These are phyloP conservation scores for Boletus tomentosulus DNA, from an alignment of 768 basidiomycete genomes.

Conservation along the genomic window DNA sequence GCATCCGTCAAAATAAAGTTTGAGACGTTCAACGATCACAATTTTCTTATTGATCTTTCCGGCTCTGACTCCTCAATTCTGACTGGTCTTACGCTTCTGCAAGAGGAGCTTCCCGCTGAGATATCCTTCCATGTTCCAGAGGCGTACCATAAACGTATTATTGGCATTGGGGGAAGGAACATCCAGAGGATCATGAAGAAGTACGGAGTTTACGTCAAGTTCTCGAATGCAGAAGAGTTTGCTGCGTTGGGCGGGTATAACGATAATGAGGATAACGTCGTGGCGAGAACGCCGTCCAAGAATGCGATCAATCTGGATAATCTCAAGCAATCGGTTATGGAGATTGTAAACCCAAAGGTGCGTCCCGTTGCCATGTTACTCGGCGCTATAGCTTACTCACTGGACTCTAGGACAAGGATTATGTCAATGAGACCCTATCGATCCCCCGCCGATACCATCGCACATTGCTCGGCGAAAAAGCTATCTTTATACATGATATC, in stretches of 20 bases:
- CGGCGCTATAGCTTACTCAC: slow-evolving; percentile 1
- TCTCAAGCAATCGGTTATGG: slow-evolving; percentile 95
- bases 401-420: slow-evolving; percentile 83
- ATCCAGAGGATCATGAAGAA: slow-evolving; percentile 99
- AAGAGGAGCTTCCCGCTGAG: slow-evolving; percentile 97
- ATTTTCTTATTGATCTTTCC: slow-evolving; percentile 89
- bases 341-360: slow-evolving; percentile 94
- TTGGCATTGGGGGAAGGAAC: slow-evolving; percentile 95
- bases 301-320: slow-evolving; percentile 94
- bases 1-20: slow-evolving; percentile 98
- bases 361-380: slow-evolving; percentile 14
- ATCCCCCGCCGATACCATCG: slow-evolving; percentile 96
- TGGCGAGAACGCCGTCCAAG: slow-evolving; percentile 97
- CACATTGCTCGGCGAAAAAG: slow-evolving; percentile 91
- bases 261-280: slow-evolving; percentile 97
- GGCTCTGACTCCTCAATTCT: slow-evolving; percentile 82
- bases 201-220: slow-evolving; percentile 99
- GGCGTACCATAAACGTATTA: slow-evolving; percentile 97
- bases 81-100: slow-evolving; percentile 82
- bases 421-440: slow-evolving; percentile 86
- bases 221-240: slow-evolving; percentile 96
- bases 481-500: slow-evolving; percentile 95
- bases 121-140: slow-evolving; percentile 99
- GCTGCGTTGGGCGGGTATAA: slow-evolving; percentile 91
- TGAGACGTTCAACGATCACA: slow-evolving; percentile 95